Percentiles rank a stretch among this genome's conserved stretches.
Evolutionary conservation across 73 alveolate species (phyloP).

Genomic region (Tetrahymena malaccensis): DNA sequence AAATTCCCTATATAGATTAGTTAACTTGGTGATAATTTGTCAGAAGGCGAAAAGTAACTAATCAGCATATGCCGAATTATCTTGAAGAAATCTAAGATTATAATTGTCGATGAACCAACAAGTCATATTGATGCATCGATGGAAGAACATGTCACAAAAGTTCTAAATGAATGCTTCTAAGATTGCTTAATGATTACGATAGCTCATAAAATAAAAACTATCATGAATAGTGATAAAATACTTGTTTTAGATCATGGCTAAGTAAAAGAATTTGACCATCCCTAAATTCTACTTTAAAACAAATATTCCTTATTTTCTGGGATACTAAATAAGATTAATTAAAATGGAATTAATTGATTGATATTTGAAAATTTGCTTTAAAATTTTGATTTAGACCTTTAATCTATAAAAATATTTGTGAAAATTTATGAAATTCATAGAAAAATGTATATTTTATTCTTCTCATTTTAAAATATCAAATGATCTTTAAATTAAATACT

Average conservation of each 20-base stretch:
- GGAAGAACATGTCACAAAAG: constrained; percentile 50
- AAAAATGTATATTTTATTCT: no score
- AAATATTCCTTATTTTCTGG: neutral
- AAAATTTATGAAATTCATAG: no score
- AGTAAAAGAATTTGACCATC: constrained; percentile 26
- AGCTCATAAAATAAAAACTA: constrained; percentile 52
- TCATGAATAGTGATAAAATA: constrained; percentile 45
- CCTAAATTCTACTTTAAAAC: neutral
- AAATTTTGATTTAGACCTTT: no score
- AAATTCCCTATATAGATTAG: neutral
- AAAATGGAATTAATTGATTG: neutral
- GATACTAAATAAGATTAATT: neutral
- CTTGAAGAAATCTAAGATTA: constrained; percentile 41
- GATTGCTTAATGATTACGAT: constrained; percentile 43
- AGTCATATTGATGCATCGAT: constrained; percentile 46
- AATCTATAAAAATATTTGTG: no score
- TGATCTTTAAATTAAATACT: no score
- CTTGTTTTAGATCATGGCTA: constrained; percentile 34
- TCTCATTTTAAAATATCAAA: no score
- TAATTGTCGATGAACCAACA: constrained; percentile 58
- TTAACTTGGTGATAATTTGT: constrained; percentile 6
- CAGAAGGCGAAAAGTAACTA: constrained; percentile 50
- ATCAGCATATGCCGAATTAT: constrained; percentile 41
- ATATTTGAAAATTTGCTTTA: no score
- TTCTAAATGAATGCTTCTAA: constrained; percentile 32